phyloP scores from a whole-genome alignment of 805 yeast genomes.

The Suhomyces sp. region DNA sequence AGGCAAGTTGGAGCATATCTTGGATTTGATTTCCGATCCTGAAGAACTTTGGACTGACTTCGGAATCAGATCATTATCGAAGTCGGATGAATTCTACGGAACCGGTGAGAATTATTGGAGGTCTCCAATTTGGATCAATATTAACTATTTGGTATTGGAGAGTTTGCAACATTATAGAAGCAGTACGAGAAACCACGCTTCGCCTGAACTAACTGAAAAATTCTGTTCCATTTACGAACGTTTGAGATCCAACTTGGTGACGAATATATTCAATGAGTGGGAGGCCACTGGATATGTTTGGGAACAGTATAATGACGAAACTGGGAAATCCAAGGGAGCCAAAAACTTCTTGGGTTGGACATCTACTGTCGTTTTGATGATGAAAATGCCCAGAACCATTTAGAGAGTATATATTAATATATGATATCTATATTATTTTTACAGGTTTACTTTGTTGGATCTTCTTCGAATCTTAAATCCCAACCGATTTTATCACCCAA shows the following conservation, averaged over 20 bases:
- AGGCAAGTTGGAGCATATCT: constrained; percentile 47
- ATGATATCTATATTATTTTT: background rate
- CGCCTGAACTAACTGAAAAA: constrained; percentile 38
- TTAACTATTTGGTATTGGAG: constrained; percentile 79
- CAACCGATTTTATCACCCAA: constrained; percentile 91
- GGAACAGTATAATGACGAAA: constrained; percentile 82
- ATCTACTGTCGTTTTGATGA: constrained; percentile 70
- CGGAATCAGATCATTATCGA: constrained; percentile 82
- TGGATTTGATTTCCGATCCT: constrained; percentile 63
- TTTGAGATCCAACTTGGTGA: constrained; percentile 64
- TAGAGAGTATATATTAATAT: constrained; percentile 2
- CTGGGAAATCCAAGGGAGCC: constrained; percentile 77
- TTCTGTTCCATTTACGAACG: constrained; percentile 43
- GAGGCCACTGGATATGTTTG: constrained; percentile 73
- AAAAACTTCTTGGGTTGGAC: constrained; percentile 96
- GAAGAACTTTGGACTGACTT: constrained; percentile 70
- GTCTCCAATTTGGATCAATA: constrained; percentile 89
- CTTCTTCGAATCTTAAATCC: constrained; percentile 85
- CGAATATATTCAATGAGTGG: constrained; percentile 71
- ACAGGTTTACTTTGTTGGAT: constrained; percentile 32
- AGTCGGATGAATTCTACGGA: constrained; percentile 60
- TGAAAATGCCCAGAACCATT: constrained; percentile 68
- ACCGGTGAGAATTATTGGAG: constrained; percentile 94
- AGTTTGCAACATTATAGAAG: constrained; percentile 55
- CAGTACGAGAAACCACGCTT: constrained; percentile 24